These are phyloP conservation scores for Backusella westeae DNA, from an alignment of 192 early-diverging fungal genomes.

Conservation along the genomic window DNA sequence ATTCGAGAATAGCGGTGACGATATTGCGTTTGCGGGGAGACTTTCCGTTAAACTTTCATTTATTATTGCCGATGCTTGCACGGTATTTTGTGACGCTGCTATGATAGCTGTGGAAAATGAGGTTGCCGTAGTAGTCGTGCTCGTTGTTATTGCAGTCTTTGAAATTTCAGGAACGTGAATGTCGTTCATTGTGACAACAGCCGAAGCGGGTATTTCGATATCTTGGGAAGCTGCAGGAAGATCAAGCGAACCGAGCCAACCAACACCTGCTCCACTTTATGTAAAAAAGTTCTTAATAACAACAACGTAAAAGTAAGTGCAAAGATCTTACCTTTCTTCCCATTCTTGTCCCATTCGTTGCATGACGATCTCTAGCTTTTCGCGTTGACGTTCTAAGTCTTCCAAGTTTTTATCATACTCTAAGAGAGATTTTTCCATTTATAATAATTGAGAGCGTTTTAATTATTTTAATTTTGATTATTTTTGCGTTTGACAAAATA, in stretches of 20 bases:
- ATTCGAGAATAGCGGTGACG: neutral
- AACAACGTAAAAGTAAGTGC: neutral
- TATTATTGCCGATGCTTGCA: neutral
- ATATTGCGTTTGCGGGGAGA: neutral
- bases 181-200: neutral
- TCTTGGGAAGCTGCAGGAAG: neutral
- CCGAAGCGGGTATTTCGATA: neutral
- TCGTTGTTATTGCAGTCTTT: neutral
- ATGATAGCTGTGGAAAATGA: neutral
- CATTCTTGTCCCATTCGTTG: slow-evolving; percentile 38
- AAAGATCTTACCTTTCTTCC: slow-evolving; percentile 34
- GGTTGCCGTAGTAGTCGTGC: neutral
- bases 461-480: neutral
- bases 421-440: slow-evolving; percentile 17
- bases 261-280: slow-evolving; percentile 36
- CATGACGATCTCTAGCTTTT: slow-evolving; percentile 31
- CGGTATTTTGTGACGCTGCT: neutral
- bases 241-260: slow-evolving; percentile 28
- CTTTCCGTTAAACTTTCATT: neutral
- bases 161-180: slow-evolving; percentile 1
- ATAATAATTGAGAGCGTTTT: neutral
- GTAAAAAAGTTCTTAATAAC: neutral
- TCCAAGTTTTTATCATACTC: slow-evolving; percentile 40
- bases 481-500: neutral
- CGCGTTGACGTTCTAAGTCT: slow-evolving; percentile 29